A percentile compares a stretch with the other conserved stretches of the same genome.
Evolutionary conservation across 345 rosid species (phyloP).

Genomic region (Acer negundo): DNA sequence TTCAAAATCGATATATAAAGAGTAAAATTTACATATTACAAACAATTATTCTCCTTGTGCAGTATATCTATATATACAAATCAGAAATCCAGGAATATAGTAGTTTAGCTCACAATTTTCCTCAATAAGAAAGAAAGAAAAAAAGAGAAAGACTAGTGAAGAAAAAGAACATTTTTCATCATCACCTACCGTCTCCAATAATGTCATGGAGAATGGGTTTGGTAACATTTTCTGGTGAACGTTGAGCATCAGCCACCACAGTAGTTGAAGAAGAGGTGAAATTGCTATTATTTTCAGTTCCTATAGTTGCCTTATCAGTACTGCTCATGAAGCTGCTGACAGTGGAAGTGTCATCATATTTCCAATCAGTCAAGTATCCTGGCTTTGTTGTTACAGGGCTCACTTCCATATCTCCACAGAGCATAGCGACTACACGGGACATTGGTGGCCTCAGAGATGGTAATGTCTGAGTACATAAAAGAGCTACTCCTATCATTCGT

Average conservation of each 20-base stretch:
- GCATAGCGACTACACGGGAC: slow-evolving; percentile 70
- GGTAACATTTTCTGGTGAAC: not conserved
- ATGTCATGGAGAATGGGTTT: slow-evolving; percentile 24
- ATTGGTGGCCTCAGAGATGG: slow-evolving; percentile 56
- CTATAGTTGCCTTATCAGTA: slow-evolving; percentile 22
- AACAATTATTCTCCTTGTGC: not conserved
- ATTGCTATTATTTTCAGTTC: slow-evolving; percentile 3
- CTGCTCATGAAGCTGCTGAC: slow-evolving; percentile 31
- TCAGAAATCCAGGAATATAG: no score
- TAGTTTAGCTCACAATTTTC: no score
- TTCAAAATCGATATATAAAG: not conserved
- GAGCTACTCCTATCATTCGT: slow-evolving; percentile 55
- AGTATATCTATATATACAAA: not conserved
- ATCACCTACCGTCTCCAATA: slow-evolving; percentile 22
- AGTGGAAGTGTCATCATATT: slow-evolving; percentile 37
- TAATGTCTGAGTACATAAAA: slow-evolving; percentile 64
- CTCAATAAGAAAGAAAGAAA: no score
- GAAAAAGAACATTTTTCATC: not conserved
- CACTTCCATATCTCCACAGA: slow-evolving; percentile 67
- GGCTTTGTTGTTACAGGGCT: slow-evolving; percentile 22
- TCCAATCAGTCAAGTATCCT: slow-evolving; percentile 56
- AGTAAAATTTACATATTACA: not conserved
- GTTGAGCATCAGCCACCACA: not conserved
- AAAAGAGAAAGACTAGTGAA: no score
- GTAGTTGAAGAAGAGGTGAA: slow-evolving; percentile 17